These are phyloP conservation scores for Sporothrix euskadiensis DNA, from an alignment of 2,329 filamentous ascomycete genomes.

Conservation along the genomic window DNA sequence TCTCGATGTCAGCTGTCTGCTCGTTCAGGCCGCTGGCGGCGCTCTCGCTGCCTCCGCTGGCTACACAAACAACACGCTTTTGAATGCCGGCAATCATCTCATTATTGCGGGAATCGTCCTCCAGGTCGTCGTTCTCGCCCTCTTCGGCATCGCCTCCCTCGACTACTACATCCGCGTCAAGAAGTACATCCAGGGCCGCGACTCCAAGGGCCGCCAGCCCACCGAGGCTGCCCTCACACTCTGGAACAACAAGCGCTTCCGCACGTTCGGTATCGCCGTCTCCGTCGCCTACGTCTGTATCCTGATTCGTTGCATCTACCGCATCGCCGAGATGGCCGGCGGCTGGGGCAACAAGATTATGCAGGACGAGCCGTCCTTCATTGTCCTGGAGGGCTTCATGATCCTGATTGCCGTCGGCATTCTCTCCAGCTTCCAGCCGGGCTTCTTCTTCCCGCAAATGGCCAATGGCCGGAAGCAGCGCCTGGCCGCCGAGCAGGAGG, in stretches of 20 bases:
- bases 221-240: slow-evolving; percentile 38
- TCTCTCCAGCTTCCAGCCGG: slow-evolving; percentile 56
- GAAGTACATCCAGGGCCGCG: slow-evolving; percentile 41
- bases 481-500: slow-evolving; percentile 9
- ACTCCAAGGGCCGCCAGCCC: background rate
- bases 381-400: slow-evolving; percentile 58
- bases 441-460: slow-evolving; percentile 59
- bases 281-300: slow-evolving; percentile 48
- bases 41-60: slow-evolving; percentile 53
- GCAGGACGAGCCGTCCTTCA: slow-evolving; percentile 61
- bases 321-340: slow-evolving; percentile 62
- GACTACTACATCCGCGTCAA: slow-evolving; percentile 51
- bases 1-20: slow-evolving; percentile 58
- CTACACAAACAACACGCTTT: slow-evolving; percentile 42
- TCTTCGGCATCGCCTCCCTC: slow-evolving; percentile 47
- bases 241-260: slow-evolving; percentile 48
- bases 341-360: slow-evolving; percentile 66
- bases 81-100: slow-evolving; percentile 50
- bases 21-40: slow-evolving; percentile 61
- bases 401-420: slow-evolving; percentile 52
- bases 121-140: slow-evolving; percentile 52
- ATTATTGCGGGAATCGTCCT: slow-evolving; percentile 58
- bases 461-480: slow-evolving; percentile 33
- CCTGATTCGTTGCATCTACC: slow-evolving; percentile 56
- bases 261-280: slow-evolving; percentile 49